Conservation (phyloP, 257 asterid species). For the Scutellaria minor region DNA sequence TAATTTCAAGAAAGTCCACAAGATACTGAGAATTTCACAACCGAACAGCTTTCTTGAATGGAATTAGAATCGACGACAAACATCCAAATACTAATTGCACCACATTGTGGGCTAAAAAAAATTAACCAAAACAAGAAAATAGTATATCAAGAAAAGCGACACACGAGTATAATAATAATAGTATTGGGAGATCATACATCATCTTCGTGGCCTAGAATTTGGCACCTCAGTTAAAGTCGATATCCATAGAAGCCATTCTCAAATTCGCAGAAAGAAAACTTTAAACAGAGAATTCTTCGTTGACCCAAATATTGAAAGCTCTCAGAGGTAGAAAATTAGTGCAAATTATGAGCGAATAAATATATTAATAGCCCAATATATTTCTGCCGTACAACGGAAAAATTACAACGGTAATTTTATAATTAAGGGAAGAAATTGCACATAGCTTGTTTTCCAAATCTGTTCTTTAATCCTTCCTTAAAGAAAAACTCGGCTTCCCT, state of each 20-base stretch:
- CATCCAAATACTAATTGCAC: not conserved
- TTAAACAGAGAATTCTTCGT: not conserved
- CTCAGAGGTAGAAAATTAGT: too few relatives aligned
- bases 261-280: not conserved
- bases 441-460: slow-evolving; percentile 17
- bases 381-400: not conserved
- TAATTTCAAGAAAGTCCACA: too few relatives aligned
- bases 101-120: slow-evolving; percentile 5
- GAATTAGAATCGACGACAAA: not conserved
- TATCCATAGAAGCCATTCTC: slow-evolving; percentile 56
- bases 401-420: not conserved
- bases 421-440: not conserved
- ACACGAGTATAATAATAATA: not conserved
- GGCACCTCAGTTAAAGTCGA: not conserved
- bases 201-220: slow-evolving; percentile 49
- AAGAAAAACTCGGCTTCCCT: not conserved
- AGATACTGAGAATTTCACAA: not conserved
- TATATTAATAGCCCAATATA: not conserved
- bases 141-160: not conserved
- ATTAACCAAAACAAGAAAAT: not conserved
- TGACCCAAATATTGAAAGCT: too few relatives aligned
- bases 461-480: too few relatives aligned
- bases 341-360: not conserved
- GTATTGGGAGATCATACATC: slow-evolving; percentile 53
- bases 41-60: not conserved